Conservation (phyloP, 2,329 filamentous ascomycete genomes). For the Trichoderma endophyticum region DNA sequence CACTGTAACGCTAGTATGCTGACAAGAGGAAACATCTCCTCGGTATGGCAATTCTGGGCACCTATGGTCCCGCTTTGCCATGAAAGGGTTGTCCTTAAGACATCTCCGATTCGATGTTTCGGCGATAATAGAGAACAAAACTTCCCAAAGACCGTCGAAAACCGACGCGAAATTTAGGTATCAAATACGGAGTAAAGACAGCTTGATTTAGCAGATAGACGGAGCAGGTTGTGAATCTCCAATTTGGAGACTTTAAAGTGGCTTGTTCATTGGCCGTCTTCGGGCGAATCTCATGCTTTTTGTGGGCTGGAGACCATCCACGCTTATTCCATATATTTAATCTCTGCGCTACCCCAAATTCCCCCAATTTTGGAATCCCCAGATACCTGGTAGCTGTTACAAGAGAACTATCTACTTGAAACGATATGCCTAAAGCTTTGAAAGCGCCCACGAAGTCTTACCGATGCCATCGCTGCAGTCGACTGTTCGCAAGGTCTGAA, state of each 20-base stretch:
- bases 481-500: background rate
- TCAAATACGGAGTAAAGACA: background rate
- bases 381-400: background rate
- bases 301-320: background rate
- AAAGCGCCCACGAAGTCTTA: background rate
- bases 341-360: background rate
- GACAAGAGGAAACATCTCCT: background rate
- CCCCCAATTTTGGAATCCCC: background rate
- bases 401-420: background rate
- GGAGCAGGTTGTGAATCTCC: background rate
- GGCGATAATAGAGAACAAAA: background rate
- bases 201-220: background rate
- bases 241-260: background rate
- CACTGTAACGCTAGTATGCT: background rate
- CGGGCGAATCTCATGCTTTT: background rate
- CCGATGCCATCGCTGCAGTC: background rate
- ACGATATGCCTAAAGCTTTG: background rate
- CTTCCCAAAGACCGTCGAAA: background rate
- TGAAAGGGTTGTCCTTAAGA: background rate
- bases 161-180: background rate
- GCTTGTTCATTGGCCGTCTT: background rate
- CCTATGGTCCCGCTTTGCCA: background rate
- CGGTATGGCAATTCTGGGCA: background rate
- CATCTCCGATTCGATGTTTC: background rate
- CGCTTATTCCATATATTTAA: background rate